Conservation (phyloP, 2,329 filamentous ascomycete species). For the Clarireedia monteithiana region DNA sequence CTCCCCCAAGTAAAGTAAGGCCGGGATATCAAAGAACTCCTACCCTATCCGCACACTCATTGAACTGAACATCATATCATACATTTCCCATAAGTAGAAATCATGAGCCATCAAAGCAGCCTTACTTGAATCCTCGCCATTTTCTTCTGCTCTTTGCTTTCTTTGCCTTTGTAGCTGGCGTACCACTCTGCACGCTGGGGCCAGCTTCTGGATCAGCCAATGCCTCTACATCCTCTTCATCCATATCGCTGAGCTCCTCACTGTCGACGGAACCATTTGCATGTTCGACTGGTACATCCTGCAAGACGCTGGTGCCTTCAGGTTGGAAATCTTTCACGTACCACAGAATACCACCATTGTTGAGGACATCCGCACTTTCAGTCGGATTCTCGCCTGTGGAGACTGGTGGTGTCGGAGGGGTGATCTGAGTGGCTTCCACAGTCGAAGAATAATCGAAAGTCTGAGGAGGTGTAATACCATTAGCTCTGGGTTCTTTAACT, state of each 20-base stretch:
- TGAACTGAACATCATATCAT: conserved; percentile 4
- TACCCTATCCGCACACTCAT: conserved; percentile 4
- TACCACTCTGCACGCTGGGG: conserved; percentile 9
- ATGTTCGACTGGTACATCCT: conserved; percentile 41
- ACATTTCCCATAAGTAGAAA: conserved; percentile 1
- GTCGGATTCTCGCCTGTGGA: conserved; percentile 45
- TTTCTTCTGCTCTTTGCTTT: conserved; percentile 24
- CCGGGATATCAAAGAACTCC: conserved; percentile 4
- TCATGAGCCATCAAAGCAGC: background rate
- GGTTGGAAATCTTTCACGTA: conserved; percentile 78
- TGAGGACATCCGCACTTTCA: conserved; percentile 34
- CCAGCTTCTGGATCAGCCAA: conserved; percentile 38
- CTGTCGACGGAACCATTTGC: conserved; percentile 67
- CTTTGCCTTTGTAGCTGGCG: conserved; percentile 17
- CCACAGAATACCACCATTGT: conserved; percentile 77
- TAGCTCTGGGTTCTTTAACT: conserved; percentile 24
- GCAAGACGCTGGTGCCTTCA: conserved; percentile 69
- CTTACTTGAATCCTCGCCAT: conserved; percentile 13
- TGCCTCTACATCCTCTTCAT: conserved; percentile 77
- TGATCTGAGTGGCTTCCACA: conserved; percentile 14
- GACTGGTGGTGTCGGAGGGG: conserved; percentile 58
- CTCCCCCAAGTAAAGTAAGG: background rate
- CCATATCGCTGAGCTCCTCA: conserved; percentile 84
- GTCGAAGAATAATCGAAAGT: conserved; percentile 36
- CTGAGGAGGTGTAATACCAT: conserved; percentile 35